phyloP scores from a whole-genome alignment of 768 basidiomycete species.

The Gymnopilus junonius region DNA sequence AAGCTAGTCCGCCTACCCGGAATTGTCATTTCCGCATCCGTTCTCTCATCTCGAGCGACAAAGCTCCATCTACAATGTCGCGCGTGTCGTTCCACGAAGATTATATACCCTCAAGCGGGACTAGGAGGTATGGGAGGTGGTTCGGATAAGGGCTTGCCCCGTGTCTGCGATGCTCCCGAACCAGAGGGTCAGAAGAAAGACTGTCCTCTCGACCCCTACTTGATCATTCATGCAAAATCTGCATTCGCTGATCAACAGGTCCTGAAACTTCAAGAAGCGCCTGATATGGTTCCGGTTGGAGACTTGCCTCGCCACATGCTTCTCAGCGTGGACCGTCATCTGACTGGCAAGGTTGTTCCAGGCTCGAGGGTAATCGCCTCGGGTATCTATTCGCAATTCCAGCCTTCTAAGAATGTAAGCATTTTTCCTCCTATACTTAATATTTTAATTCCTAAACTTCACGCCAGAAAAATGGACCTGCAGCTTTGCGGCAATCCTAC shows the following conservation, averaged over 20 bases:
- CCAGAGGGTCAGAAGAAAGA: constrained; percentile 88
- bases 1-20: constrained; percentile 96
- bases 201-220: constrained; percentile 94
- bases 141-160: constrained; percentile 82
- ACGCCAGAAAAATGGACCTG: constrained; percentile 75
- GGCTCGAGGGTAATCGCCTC: constrained; percentile 96
- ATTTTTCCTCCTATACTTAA: neutral
- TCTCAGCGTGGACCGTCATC: constrained; percentile 86
- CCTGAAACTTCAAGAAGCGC: constrained; percentile 97
- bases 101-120: constrained; percentile 76
- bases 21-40: constrained; percentile 96
- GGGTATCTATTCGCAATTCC: constrained; percentile 96
- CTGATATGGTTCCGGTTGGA: constrained; percentile 99
- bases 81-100: constrained; percentile 80
- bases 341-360: constrained; percentile 93
- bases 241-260: constrained; percentile 95
- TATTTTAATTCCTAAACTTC: neutral
- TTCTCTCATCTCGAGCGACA: constrained; percentile 91
- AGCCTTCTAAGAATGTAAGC: constrained; percentile 81
- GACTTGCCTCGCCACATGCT: constrained; percentile 96
- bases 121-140: constrained; percentile 89
- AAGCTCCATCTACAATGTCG: constrained; percentile 93
- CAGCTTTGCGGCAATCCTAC: constrained; percentile 93
- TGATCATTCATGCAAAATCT: constrained; percentile 94
- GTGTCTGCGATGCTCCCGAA: constrained; percentile 83